Conservation (phyloP, 768 basidiomycete genomes). For the Mycena rebaudengoi region DNA sequence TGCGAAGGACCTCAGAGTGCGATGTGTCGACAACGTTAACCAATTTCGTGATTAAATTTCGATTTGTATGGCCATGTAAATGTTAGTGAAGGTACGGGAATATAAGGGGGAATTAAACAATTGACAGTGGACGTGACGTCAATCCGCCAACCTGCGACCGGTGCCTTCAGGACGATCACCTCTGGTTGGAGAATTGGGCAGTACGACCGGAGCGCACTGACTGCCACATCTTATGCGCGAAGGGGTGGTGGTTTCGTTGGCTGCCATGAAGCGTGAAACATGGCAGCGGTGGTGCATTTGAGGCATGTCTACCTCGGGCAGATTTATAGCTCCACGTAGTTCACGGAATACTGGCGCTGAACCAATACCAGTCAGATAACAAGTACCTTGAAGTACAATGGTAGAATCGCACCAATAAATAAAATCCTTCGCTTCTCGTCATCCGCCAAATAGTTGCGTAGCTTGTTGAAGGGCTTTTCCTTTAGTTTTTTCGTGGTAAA, state of each 20-base stretch:
- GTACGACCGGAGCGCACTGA: background rate
- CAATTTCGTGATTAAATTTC: too few relatives aligned
- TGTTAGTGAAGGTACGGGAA: too few relatives aligned
- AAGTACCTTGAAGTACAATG: background rate
- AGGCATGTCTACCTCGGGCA: background rate
- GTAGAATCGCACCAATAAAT: conserved; percentile 19
- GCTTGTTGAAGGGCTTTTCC: background rate
- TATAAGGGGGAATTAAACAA: too few relatives aligned
- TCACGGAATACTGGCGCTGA: background rate
- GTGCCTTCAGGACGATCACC: too few relatives aligned
- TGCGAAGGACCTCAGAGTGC: too few relatives aligned
- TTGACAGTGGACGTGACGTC: too few relatives aligned
- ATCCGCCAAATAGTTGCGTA: conserved; percentile 7
- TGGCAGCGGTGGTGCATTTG: conserved; percentile 13
- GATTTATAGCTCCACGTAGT: background rate
- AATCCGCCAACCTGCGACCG: too few relatives aligned
- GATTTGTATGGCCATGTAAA: too few relatives aligned
- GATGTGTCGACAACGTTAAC: too few relatives aligned
- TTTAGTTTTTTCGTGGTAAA: background rate
- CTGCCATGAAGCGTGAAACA: conserved; percentile 2
- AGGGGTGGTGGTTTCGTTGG: too few relatives aligned
- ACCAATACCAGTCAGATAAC: background rate
- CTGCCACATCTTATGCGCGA: too few relatives aligned
- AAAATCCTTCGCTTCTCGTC: background rate
- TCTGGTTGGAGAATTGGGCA: too few relatives aligned